phyloP scores from a whole-genome alignment of 176 grass and related monocot genomes.

The Elymus sibiricus region DNA sequence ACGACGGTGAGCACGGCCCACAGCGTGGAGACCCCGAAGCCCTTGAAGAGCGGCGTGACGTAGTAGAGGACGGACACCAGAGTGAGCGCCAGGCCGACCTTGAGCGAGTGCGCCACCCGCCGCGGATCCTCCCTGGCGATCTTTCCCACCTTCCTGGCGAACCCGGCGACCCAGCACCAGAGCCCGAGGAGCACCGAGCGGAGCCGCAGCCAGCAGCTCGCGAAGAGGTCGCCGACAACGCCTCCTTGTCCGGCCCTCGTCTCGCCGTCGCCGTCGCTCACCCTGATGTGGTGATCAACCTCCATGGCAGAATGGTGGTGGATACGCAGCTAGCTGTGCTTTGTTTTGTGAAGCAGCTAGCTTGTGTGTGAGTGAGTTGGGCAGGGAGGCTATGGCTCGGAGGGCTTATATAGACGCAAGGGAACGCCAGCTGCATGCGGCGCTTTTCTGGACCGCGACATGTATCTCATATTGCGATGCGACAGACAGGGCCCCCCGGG shows the following conservation, averaged over 20 bases:
- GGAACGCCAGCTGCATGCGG: neutral
- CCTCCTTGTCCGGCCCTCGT: neutral
- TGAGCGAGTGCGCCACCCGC: constrained; percentile 66
- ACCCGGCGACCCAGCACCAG: neutral
- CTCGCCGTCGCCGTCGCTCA: neutral
- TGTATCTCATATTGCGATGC: neutral
- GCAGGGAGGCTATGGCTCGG: neutral
- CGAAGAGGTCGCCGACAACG: neutral
- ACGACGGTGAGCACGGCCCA: constrained; percentile 91
- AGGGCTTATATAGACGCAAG: constrained; percentile 50
- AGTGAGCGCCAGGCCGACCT: constrained; percentile 81
- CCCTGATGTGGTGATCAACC: neutral
- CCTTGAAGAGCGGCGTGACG: constrained; percentile 55
- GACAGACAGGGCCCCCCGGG: constrained; percentile 17
- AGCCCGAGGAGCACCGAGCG: neutral
- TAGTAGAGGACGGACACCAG: constrained; percentile 76
- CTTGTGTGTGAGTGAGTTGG: neutral
- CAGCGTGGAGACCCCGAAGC: constrained; percentile 59
- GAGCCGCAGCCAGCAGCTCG: constrained; percentile 7
- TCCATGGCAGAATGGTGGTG: constrained; percentile 34
- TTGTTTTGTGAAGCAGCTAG: constrained; percentile 17
- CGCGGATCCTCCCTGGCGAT: constrained; percentile 65
- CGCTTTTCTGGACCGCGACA: neutral
- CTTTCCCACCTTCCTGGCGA: constrained; percentile 48
- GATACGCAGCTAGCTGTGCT: constrained; percentile 1